A percentile compares a stretch with the other conserved stretches of the same genome.
phyloP scores from a whole-genome alignment of 768 basidiomycete genomes.

The Leccinum fibrillosum region DNA sequence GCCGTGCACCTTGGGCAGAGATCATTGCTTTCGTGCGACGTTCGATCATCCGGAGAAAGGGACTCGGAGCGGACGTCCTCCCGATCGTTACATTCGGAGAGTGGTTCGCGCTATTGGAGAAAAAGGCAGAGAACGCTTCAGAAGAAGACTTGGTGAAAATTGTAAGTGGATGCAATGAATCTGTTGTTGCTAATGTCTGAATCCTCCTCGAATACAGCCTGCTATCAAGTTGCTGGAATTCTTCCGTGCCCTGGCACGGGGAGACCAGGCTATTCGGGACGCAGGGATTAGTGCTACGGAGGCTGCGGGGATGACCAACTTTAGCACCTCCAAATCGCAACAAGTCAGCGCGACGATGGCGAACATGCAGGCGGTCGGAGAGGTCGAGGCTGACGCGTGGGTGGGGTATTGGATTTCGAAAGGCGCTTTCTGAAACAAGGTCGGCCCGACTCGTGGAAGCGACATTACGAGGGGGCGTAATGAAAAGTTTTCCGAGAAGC shows the following conservation, averaged over 20 bases:
- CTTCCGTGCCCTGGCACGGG: conserved; percentile 24
- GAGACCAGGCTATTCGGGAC: conserved; percentile 11
- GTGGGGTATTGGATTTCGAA: conserved; percentile 13
- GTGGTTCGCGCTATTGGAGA: conserved; percentile 33
- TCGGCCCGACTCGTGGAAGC: not conserved
- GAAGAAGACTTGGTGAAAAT: conserved; percentile 30
- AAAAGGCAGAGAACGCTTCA: conserved; percentile 13
- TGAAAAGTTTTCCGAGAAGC: no score
- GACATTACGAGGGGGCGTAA: no score
- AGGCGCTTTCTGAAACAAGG: not conserved
- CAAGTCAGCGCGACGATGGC: conserved; percentile 23
- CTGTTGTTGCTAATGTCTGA: not conserved
- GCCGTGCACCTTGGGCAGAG: conserved; percentile 30
- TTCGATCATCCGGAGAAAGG: conserved; percentile 13
- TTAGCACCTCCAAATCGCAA: conserved; percentile 14
- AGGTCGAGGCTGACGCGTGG: conserved; percentile 22
- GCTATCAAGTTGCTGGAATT: conserved; percentile 35
- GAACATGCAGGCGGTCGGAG: conserved; percentile 23
- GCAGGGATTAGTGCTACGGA: not conserved
- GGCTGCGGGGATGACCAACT: conserved; percentile 20
- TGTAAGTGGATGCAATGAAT: conserved; percentile 21
- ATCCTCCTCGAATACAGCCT: conserved; percentile 20
- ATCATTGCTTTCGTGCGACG: conserved; percentile 27
- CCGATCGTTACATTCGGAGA: conserved; percentile 33
- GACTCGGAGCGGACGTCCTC: conserved; percentile 9